Base-by-base conservation (phyloP, 768 basidiomycete genomes). In the Termitomyces sp. region DNA sequence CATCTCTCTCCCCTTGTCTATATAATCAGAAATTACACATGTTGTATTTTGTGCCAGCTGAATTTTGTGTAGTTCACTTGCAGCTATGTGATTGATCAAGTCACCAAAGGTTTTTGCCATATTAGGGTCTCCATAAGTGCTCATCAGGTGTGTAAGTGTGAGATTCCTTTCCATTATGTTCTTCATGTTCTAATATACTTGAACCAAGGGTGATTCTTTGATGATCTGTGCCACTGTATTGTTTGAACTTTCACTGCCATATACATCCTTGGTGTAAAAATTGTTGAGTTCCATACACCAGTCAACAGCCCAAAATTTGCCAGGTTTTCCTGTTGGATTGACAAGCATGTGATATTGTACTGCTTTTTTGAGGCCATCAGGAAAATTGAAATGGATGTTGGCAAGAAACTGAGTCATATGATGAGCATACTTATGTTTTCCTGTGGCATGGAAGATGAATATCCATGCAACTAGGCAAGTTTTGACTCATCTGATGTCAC, bases 271-370 rank as follows among this genome's bases (percentile, higher is more conserved):
- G 5, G 68, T 77, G n/a, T 71, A 77, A 1, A 79, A 67, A 56
- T 80, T 80, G 32, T 78, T 72, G 2, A 72, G 64, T 56, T 82
- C 76, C 1, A 76, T 63, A 8, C 71, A 51, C 77, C 76, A 80
- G 49, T 80, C 78, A 2, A 77, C 63, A 0, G 65, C 70, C 1
- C 68, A 60, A 37, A 71, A 81, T 0, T 59, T 57, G 3, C 66
- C 64, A 8, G 56, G 48, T 34, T 68, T 65, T 0, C 77, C 76
- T 0, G 68, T 76, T 0, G 73, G 77, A 56, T 79, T 80, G 5
- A 67, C 47, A 27, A 75, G 70, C 8, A 72, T 69, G 46, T 72
- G 69, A 53, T 66, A 68, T 1, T 62, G 49, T 18, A 75, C 62
- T 14, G 68, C 71, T 13, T 65, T 32, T 2, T 65, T 66, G 6